Evolutionary conservation across 176 grass and related monocot species (phyloP).

Genomic region (Chrysopogon serrulatus): DNA sequence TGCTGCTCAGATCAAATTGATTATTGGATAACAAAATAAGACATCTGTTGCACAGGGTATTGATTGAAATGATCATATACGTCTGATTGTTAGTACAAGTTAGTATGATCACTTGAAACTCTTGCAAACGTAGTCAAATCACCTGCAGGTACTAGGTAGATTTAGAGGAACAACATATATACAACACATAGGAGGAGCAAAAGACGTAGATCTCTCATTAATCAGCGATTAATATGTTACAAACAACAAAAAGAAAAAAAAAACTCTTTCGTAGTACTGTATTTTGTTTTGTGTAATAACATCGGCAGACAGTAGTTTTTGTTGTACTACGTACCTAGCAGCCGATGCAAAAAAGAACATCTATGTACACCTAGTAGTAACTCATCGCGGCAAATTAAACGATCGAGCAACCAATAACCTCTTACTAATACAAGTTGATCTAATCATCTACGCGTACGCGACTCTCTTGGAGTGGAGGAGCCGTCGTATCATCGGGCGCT

Average conservation of each 20-base stretch:
- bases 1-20: accelerated
- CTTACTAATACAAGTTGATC: conserved; percentile 27
- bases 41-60: not conserved
- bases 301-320: not conserved
- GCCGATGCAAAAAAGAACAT: conserved; percentile 41
- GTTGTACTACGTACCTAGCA: not conserved
- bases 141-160: too few species aligned
- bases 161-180: too few species aligned
- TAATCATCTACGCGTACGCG: not conserved
- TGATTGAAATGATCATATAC: not conserved
- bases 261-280: not conserved
- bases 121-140: too few species aligned
- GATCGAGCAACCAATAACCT: conserved; percentile 26
- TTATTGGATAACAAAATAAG: not conserved
- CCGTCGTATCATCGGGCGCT: conserved; percentile 13
- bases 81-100: not conserved
- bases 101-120: too few species aligned
- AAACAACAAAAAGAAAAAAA: not conserved
- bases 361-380: conserved; percentile 57
- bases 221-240: conserved; percentile 28
- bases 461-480: not conserved
- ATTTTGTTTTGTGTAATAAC: conserved; percentile 29
- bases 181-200: not conserved
- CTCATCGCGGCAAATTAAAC: conserved; percentile 45
- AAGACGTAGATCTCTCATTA: conserved; percentile 20